Evolutionary conservation across 345 rosid genomes (phyloP), one percentile per base, ranked within the genome.

Genomic region (Turnera subulata): DNA sequence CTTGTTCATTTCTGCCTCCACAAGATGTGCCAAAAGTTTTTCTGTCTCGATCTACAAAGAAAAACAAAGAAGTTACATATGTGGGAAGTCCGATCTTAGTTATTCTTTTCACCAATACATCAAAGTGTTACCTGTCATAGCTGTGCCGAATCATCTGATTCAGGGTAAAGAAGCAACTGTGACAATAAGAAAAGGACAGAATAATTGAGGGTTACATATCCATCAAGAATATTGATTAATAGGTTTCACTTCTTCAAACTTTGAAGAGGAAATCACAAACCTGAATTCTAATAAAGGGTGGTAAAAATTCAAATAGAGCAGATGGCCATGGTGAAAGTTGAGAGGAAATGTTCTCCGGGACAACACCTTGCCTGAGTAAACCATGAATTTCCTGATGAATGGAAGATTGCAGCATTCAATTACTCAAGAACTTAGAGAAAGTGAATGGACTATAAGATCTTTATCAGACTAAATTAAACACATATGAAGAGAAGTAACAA

Each of bases 81-180:
- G 49, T 46, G 49, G 43, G 46, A 67, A 69, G 46, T 11, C 44
- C 23, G 50, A 38, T 19, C 18, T 39, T 40, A 3, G 13, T 8
- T 40, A 53, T 46, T 29, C 56, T 43, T 49, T 9, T 14, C 50
- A 61, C 22, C 23, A 52, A 49, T 12, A 54, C 40, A 37, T 24
- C 45, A 61, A 61, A 59, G 58, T 60, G 29, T 63, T 74, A 93
- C 99, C 92, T 93, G 99, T 63, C 97, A 93, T 67, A 93, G 62
- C 80, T 90, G 99, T n/a, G 99, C 99, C 64, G 99, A 90, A 77
- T 93, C 97, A 77, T 93, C 99, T 60, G 99, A 93, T 71, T 90
- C 99, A 11, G 97, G 96, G 56, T 61, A 66, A 55, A 93, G 97
- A 51, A 93, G 96, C 70, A 93, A 74, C 99, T 93, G 89, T 12